These are phyloP conservation scores for Saccharomyces hybrid DNA, from an alignment of 1,139 yeast species.

Conservation along the genomic window DNA sequence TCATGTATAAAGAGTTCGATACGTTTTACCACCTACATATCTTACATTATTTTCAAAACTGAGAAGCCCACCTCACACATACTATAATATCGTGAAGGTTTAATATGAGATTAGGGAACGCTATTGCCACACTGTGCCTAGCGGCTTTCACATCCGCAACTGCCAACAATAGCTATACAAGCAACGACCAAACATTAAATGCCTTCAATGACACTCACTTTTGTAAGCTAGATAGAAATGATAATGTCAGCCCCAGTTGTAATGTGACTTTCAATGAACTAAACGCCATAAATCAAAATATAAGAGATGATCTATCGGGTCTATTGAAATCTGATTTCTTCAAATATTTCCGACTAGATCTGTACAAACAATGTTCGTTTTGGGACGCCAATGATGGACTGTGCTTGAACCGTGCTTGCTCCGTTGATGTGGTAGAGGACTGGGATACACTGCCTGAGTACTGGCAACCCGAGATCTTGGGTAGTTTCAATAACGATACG, in stretches of 20 bases:
- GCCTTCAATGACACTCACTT: conserved; percentile 19
- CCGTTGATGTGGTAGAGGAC: conserved; percentile 66
- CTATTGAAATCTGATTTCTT: conserved; percentile 69
- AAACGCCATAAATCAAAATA: conserved; percentile 40
- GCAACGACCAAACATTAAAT: not conserved
- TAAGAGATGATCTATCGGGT: conserved; percentile 47
- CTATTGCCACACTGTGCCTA: not conserved
- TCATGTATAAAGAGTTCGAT: not conserved
- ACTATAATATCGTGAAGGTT: not conserved
- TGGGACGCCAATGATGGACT: conserved; percentile 71
- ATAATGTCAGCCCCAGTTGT: conserved; percentile 34
- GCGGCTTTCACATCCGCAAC: not conserved
- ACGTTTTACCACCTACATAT: not conserved
- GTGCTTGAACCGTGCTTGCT: conserved; percentile 91
- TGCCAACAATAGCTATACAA: not conserved
- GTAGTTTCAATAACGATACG: conserved; percentile 45
- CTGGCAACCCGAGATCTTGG: conserved; percentile 68
- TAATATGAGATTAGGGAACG: not conserved
- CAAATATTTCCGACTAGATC: conserved; percentile 76
- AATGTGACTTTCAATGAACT: conserved; percentile 49
- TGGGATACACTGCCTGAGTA: conserved; percentile 66
- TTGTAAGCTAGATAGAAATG: conserved; percentile 32
- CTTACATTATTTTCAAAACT: not conserved
- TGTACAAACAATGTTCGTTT: conserved; percentile 82
- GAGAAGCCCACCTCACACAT: too few relatives aligned